Base-by-base conservation (phyloP, 257 asterid species). In the Euphrasia confusa region DNA sequence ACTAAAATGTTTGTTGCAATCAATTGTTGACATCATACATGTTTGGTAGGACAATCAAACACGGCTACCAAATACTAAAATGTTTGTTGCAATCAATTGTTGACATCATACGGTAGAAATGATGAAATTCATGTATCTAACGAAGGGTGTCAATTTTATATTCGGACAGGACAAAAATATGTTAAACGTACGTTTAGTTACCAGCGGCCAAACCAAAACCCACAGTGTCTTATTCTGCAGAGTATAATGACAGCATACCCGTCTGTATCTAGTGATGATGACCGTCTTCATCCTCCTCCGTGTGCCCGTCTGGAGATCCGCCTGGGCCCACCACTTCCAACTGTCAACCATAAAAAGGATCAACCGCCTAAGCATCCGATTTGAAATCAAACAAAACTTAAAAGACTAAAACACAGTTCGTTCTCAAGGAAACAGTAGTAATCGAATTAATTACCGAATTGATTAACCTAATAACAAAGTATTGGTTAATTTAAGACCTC, bases 301-400 rank as follows among this genome's bases (percentile, higher is more conserved):
- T 84, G 60, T 84, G 84, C 62, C 86, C 93, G 32, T 86, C 97
- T 5, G 95, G 91, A 60, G 94, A 86, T 72, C 95, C 97, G 10
- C 95, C 95, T 0, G 88, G 81, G 56, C 97, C 97, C 62, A 89
- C 88, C 58, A 89, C 95, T 58, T 89, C 95, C 83, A 84, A 74
- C 97, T 89, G 91, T 58, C 17, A 59, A 64, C 47, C 62, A 44
- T 68, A 21, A 53, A 61, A 10, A 45, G 2, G 33, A 32, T 6
- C 7, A 21, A 9, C 1, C 33, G 26, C 21, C 1, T 21, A 53
- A 53, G 7, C 13, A 52, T 21, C 24, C 9, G 57, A 7, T 7
- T 28, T 10, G 18, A 50, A 50, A 50, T 1, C 54, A 9, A 42
- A 42, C 33, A 30, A 30, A 30, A 30, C 33, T 30, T n/a, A n/a